These are phyloP conservation scores for Immersiporthe knoxdaviesiana DNA, from an alignment of 2,329 filamentous ascomycete genomes.

Conservation along the genomic window DNA sequence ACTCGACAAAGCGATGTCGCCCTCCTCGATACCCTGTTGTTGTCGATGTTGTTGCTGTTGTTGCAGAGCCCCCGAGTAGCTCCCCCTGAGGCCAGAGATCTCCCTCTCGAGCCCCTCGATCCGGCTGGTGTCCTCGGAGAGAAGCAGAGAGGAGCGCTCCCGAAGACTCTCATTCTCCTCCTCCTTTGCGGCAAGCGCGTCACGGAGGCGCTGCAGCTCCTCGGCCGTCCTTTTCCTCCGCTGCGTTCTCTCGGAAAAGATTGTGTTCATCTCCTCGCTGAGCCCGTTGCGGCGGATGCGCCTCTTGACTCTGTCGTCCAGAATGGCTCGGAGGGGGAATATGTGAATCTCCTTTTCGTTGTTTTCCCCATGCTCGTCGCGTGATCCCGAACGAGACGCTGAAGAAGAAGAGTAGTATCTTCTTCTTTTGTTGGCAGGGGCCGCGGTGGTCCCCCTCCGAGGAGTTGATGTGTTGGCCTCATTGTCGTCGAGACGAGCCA, in stretches of 20 bases:
- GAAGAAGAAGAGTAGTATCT: neutral
- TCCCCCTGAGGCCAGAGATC: conserved; percentile 8
- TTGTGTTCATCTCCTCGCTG: conserved; percentile 61
- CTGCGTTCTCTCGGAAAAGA: conserved; percentile 51
- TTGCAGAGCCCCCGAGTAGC: neutral
- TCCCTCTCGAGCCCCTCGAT: conserved; percentile 18
- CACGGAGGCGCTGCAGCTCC: conserved; percentile 54
- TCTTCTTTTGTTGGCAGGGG: neutral
- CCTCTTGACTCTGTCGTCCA: conserved; percentile 60
- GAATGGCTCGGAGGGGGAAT: conserved; percentile 55
- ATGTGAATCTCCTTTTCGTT: conserved; percentile 42
- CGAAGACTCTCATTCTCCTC: conserved; percentile 56
- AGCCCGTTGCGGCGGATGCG: conserved; percentile 59
- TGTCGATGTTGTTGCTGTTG: neutral
- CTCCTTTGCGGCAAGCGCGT: conserved; percentile 54
- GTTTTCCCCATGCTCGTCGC: neutral
- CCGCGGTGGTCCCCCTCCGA: neutral
- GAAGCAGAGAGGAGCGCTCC: conserved; percentile 13
- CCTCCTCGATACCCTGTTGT: no score
- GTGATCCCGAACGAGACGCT: neutral
- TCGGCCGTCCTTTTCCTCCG: conserved; percentile 43
- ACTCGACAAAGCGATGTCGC: conserved; percentile 15
- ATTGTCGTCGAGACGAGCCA: conserved; percentile 1
- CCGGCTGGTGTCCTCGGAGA: conserved; percentile 13
- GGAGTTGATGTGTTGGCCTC: neutral